phyloP scores from a whole-genome alignment of 352 stramenopile genomes.

The Phytopythium cucurbitacearum region DNA sequence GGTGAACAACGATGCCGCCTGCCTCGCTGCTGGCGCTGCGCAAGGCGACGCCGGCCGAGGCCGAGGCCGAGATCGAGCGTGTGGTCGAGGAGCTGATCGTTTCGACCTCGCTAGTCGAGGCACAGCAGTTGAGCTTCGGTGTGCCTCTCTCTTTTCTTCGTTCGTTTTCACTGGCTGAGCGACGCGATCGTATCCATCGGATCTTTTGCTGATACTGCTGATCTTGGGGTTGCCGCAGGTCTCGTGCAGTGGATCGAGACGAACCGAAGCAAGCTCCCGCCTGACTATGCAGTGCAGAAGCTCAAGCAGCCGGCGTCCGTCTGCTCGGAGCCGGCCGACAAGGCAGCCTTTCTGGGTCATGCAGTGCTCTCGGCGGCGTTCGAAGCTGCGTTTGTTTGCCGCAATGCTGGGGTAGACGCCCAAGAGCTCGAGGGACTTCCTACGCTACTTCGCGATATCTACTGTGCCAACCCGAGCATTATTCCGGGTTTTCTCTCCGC shows the following conservation, averaged over 20 bases:
- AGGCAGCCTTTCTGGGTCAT: constrained; percentile 48
- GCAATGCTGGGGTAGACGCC: too few species aligned
- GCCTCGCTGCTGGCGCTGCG: constrained; percentile 20
- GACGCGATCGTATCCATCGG: too few species aligned
- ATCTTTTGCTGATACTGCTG: too few species aligned
- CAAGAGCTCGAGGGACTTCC: constrained; percentile 3
- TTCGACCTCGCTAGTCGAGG: constrained; percentile 13
- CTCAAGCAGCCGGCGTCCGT: constrained; percentile 39
- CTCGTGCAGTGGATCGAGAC: neutral
- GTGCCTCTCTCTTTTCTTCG: neutral
- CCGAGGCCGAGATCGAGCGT: constrained; percentile 11
- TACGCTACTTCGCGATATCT: constrained; percentile 26
- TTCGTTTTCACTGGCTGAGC: neutral
- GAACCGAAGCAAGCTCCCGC: neutral
- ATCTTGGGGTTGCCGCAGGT: neutral
- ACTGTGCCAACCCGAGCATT: constrained; percentile 33
- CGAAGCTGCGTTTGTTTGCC: neutral
- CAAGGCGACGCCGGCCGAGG: constrained; percentile 7
- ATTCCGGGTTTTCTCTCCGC: constrained; percentile 36
- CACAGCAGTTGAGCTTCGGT: constrained; percentile 29
- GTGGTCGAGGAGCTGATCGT: constrained; percentile 20
- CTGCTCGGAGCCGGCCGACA: constrained; percentile 35
- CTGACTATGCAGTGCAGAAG: neutral
- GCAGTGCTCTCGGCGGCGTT: constrained; percentile 29
- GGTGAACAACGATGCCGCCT: constrained; percentile 1